Evolutionary conservation across 2,329 filamentous ascomycete genomes (phyloP).

Genomic region (Zymoseptoria ardabiliae): DNA sequence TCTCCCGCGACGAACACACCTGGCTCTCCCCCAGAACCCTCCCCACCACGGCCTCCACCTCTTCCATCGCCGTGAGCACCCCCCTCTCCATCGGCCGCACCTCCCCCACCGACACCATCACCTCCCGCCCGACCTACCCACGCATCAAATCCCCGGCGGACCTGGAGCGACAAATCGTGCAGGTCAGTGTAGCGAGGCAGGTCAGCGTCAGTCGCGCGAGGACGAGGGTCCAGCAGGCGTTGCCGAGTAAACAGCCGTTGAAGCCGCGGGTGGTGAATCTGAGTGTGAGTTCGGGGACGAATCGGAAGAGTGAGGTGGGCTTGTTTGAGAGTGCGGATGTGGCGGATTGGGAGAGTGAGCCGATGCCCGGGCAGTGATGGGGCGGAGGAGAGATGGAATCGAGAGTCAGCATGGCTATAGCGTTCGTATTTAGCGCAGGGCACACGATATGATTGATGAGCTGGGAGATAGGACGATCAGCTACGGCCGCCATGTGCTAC

Average conservation of each 20-base stretch:
- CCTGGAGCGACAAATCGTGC: constrained; percentile 24
- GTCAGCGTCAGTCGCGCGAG: constrained; percentile 23
- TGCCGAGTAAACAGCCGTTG: constrained; percentile 23
- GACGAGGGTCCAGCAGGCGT: constrained; percentile 18
- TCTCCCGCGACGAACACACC: constrained; percentile 1
- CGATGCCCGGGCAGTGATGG: not conserved
- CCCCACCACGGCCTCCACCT: not conserved
- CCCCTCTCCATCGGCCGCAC: not conserved
- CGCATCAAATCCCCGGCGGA: constrained; percentile 20
- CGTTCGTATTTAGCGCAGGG: too few relatives aligned
- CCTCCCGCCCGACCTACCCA: constrained; percentile 8
- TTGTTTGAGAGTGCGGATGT: constrained; percentile 15
- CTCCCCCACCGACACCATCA: not conserved
- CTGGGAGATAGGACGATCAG: too few relatives aligned
- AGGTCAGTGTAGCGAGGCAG: constrained; percentile 25
- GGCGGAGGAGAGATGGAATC: not conserved
- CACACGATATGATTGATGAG: too few relatives aligned
- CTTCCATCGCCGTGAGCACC: not conserved
- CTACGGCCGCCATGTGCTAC: too few relatives aligned
- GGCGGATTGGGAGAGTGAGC: not conserved
- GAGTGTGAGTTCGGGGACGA: constrained; percentile 6
- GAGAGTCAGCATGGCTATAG: too few relatives aligned
- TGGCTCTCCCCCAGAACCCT: not conserved
- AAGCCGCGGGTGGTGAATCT: constrained; percentile 28
- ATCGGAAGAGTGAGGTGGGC: constrained; percentile 27